Percentiles rank a stretch among this genome's conserved stretches.
These are phyloP conservation scores for Phylloporus arenicola DNA, from an alignment of 768 basidiomycete genomes.

Conservation along the genomic window DNA sequence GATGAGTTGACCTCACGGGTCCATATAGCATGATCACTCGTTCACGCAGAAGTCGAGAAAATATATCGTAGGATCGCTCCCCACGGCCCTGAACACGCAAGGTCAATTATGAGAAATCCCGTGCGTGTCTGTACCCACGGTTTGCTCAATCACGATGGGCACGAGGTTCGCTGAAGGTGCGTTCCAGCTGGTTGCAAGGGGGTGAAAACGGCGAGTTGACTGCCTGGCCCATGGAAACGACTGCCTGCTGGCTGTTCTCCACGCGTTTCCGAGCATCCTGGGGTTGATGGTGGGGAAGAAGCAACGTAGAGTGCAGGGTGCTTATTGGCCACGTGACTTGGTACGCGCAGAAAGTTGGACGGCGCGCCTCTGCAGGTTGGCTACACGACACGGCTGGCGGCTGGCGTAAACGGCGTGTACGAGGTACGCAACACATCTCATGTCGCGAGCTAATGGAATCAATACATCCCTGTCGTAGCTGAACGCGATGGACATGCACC, in stretches of 20 bases:
- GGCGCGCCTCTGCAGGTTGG: slow-evolving; percentile 8
- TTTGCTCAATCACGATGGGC: slow-evolving; percentile 92
- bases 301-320: not conserved
- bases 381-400: slow-evolving; percentile 3
- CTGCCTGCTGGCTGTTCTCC: slow-evolving; percentile 20
- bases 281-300: slow-evolving; percentile 2
- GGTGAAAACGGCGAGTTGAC: slow-evolving; percentile 46
- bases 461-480: not conserved
- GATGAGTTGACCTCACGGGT: slow-evolving; percentile 51
- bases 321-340: slow-evolving; percentile 24
- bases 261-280: slow-evolving; percentile 28
- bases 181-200: slow-evolving; percentile 42
- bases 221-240: slow-evolving; percentile 9
- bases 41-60: slow-evolving; percentile 87
- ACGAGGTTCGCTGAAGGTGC: slow-evolving; percentile 62
- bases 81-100: slow-evolving; percentile 58
- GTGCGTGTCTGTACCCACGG: slow-evolving; percentile 41
- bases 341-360: slow-evolving; percentile 10
- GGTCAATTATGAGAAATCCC: slow-evolving; percentile 10
- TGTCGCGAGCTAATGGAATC: not conserved
- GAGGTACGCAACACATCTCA: slow-evolving; percentile 8
- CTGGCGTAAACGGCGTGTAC: slow-evolving; percentile 6
- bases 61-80: slow-evolving; percentile 92
- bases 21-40: slow-evolving; percentile 95
- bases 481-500: slow-evolving; percentile 22